Evolutionary conservation across 2,329 filamentous ascomycete species (phyloP).

Genomic region (Malbranchea zuffiana): DNA sequence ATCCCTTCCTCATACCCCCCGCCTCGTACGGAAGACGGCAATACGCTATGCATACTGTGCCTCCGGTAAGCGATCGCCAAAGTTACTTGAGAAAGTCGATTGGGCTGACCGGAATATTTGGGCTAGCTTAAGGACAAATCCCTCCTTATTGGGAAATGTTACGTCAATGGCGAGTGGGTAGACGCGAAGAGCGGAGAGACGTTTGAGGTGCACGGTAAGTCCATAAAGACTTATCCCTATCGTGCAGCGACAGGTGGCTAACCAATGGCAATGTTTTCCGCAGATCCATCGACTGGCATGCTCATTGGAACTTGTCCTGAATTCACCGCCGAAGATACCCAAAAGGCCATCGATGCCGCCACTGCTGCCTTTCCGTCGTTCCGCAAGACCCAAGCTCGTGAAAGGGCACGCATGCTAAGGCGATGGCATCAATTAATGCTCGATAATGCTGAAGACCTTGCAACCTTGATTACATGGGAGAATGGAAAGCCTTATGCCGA

Average conservation of each 20-base stretch:
- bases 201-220: slow-evolving; percentile 66
- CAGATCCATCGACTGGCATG: slow-evolving; percentile 73
- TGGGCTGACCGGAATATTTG: slow-evolving; percentile 1
- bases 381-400: slow-evolving; percentile 49
- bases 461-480: slow-evolving; percentile 57
- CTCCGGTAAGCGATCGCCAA: slow-evolving; percentile 25
- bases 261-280: slow-evolving; percentile 1
- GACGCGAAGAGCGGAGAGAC: slow-evolving; percentile 76
- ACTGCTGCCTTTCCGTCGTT: slow-evolving; percentile 55
- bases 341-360: slow-evolving; percentile 75
- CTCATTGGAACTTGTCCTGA: slow-evolving; percentile 73
- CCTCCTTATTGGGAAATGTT: slow-evolving; percentile 73
- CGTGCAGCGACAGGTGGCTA: slow-evolving; percentile 3
- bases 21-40: slow-evolving; percentile 26
- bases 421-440: slow-evolving; percentile 59
- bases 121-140: slow-evolving; percentile 62
- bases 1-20: slow-evolving; percentile 27
- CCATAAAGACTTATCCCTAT: not conserved
- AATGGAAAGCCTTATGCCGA: slow-evolving; percentile 57
- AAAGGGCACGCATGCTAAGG: slow-evolving; percentile 50
- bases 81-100: not conserved
- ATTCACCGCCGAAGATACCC: slow-evolving; percentile 65
- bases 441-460: slow-evolving; percentile 55
- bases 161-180: slow-evolving; percentile 90
- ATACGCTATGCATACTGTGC: slow-evolving; percentile 34